Evolutionary conservation across 2,329 filamentous ascomycete genomes (phyloP).

Genomic region (Arthroderma sp.): DNA sequence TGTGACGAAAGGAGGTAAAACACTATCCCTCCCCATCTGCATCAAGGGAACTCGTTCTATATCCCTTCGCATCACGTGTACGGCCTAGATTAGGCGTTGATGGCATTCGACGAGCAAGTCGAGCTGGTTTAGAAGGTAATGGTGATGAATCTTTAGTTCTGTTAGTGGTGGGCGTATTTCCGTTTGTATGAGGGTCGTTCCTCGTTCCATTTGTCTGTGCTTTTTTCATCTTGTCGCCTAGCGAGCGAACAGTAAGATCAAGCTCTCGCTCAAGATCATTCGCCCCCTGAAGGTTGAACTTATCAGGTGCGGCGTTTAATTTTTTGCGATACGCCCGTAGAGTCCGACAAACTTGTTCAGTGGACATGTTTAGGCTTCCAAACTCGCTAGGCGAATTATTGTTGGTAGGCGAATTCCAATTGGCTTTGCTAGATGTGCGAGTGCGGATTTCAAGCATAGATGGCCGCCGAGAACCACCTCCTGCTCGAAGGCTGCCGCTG

Average conservation of each 20-base stretch:
- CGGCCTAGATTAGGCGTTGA: conserved; percentile 26
- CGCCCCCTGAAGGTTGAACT: conserved; percentile 33
- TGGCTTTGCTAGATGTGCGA: conserved; percentile 34
- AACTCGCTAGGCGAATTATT: conserved; percentile 29
- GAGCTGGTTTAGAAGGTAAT: conserved; percentile 18
- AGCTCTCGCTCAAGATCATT: conserved; percentile 49
- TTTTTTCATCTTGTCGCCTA: conserved; percentile 23
- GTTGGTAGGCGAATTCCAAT: conserved; percentile 18
- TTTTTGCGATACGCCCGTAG: conserved; percentile 49
- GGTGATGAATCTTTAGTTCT: conserved; percentile 19
- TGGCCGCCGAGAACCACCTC: conserved; percentile 32
- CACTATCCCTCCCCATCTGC: conserved; percentile 16
- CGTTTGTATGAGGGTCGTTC: conserved; percentile 5
- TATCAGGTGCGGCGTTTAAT: conserved; percentile 38
- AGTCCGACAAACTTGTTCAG: conserved; percentile 47
- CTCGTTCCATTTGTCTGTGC: conserved; percentile 18
- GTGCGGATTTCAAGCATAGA: conserved; percentile 39
- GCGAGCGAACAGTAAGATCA: conserved; percentile 29
- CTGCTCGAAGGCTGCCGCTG: conserved; percentile 22
- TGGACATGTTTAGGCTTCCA: conserved; percentile 40
- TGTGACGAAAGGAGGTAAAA: not conserved
- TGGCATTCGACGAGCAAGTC: conserved; percentile 24
- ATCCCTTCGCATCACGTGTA: conserved; percentile 16
- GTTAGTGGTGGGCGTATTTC: conserved; percentile 22
- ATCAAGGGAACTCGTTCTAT: conserved; percentile 27